Conservation (phyloP, 2,329 filamentous ascomycete species). For the Metarhizium brunneum region DNA sequence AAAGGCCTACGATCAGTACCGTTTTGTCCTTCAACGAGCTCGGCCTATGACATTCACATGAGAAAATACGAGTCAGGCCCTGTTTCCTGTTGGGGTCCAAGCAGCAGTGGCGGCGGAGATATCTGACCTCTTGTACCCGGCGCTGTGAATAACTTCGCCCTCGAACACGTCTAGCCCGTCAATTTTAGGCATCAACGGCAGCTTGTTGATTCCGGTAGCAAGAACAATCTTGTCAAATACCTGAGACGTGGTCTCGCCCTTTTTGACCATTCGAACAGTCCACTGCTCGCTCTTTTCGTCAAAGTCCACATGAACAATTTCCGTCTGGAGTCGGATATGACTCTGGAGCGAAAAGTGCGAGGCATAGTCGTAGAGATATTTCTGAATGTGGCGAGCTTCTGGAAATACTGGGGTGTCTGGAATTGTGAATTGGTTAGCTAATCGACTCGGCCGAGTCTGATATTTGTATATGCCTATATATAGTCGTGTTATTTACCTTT, state of each 20-base stretch:
- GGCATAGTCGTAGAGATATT: constrained; percentile 24
- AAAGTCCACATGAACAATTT: constrained; percentile 11
- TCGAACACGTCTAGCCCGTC: constrained; percentile 26
- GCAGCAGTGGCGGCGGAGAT: too few species aligned
- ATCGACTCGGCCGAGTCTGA: not conserved
- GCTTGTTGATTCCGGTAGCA: constrained; percentile 23
- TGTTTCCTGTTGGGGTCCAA: not conserved
- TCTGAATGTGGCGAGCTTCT: constrained; percentile 15
- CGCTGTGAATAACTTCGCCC: constrained; percentile 29
- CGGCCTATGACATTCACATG: constrained; percentile 7
- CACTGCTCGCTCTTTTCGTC: constrained; percentile 15
- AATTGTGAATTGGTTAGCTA: constrained; percentile 4
- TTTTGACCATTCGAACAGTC: constrained; percentile 14
- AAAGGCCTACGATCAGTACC: constrained; percentile 34
- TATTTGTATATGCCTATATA: not conserved
- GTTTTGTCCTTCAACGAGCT: constrained; percentile 27
- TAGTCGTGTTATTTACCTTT: not conserved
- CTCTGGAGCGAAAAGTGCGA: constrained; percentile 20
- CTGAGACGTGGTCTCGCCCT: constrained; percentile 9
- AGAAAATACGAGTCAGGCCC: not conserved
- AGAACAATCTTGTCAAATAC: constrained; percentile 29
- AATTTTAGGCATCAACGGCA: constrained; percentile 25
- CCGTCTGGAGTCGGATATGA: constrained; percentile 16
- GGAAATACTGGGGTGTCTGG: constrained; percentile 16
- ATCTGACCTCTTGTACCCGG: constrained; percentile 22